Conservation (phyloP, 441 rosid species). For the Brassica hybrid region DNA sequence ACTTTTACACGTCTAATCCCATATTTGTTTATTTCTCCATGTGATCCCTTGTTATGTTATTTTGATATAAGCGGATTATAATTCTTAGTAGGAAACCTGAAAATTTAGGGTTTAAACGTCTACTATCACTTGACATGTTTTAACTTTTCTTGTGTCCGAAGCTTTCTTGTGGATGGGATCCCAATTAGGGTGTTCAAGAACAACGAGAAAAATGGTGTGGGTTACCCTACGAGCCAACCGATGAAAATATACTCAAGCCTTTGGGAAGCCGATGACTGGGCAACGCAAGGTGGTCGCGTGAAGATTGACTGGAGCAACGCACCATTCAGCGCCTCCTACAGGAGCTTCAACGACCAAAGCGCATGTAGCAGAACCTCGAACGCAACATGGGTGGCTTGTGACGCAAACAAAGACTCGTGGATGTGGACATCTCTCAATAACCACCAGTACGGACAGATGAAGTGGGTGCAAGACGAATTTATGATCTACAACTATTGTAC, state of each 20-base stretch:
- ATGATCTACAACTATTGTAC: conserved; percentile 54
- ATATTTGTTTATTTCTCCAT: not conserved
- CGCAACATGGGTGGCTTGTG: conserved; percentile 33
- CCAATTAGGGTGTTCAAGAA: conserved; percentile 54
- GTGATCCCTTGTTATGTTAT: not conserved
- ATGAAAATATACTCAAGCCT: conserved; percentile 47
- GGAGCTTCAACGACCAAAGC: conserved; percentile 33
- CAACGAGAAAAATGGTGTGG: conserved; percentile 37
- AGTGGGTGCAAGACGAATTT: conserved; percentile 47
- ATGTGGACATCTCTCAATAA: conserved; percentile 34
- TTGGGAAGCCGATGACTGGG: conserved; percentile 52
- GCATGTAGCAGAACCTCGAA: conserved; percentile 40
- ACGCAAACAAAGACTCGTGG: conserved; percentile 40
- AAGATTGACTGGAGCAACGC: conserved; percentile 75
- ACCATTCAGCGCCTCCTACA: conserved; percentile 49
- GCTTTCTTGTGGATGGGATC: conserved; percentile 60
- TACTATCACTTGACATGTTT: not conserved
- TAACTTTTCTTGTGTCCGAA: conserved; percentile 29
- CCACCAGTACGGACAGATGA: conserved; percentile 33
- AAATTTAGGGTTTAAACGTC: not conserved
- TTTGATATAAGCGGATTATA: not conserved
- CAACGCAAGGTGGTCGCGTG: conserved; percentile 69
- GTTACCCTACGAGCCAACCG: conserved; percentile 40
- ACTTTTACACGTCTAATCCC: not conserved
- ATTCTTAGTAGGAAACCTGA: not conserved